phyloP scores from a whole-genome alignment of 2,329 filamentous ascomycete genomes.

The Ascochyta pisi region DNA sequence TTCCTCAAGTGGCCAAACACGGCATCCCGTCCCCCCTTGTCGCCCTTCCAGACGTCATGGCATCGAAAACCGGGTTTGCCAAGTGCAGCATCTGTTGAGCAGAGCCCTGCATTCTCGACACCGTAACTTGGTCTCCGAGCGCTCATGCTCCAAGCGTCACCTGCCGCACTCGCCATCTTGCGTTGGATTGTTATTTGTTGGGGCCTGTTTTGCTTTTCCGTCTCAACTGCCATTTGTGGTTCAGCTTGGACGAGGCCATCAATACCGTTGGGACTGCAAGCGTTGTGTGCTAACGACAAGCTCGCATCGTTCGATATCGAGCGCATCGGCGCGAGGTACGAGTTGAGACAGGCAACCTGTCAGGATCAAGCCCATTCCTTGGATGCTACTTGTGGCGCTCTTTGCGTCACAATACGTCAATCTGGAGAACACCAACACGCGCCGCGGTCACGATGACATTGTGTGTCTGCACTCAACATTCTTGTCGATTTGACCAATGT shows the following conservation, averaged over 20 bases:
- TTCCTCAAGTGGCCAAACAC: slow-evolving; percentile 10
- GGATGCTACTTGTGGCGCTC: slow-evolving; percentile 11
- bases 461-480: slow-evolving; percentile 18
- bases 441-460: slow-evolving; percentile 13
- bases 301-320: slow-evolving; percentile 4
- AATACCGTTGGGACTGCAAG: slow-evolving; percentile 7
- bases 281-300: slow-evolving; percentile 4
- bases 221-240: slow-evolving; percentile 1
- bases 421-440: slow-evolving; percentile 8
- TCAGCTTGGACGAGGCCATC: neutral
- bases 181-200: slow-evolving; percentile 4
- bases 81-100: slow-evolving; percentile 20
- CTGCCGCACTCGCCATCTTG: neutral
- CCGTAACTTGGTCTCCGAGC: slow-evolving; percentile 12
- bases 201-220: neutral
- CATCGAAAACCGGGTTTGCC: slow-evolving; percentile 15
- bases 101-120: slow-evolving; percentile 17
- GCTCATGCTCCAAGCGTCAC: slow-evolving; percentile 12
- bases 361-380: slow-evolving; percentile 16
- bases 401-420: slow-evolving; percentile 17
- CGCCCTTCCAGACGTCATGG: slow-evolving; percentile 17
- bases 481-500: slow-evolving; percentile 21
- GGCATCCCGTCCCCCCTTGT: slow-evolving; percentile 20
- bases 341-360: slow-evolving; percentile 15
- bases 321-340: slow-evolving; percentile 6